Base-by-base conservation (phyloP, 106 monocot genomes). In the Dendrobium nobile region DNA sequence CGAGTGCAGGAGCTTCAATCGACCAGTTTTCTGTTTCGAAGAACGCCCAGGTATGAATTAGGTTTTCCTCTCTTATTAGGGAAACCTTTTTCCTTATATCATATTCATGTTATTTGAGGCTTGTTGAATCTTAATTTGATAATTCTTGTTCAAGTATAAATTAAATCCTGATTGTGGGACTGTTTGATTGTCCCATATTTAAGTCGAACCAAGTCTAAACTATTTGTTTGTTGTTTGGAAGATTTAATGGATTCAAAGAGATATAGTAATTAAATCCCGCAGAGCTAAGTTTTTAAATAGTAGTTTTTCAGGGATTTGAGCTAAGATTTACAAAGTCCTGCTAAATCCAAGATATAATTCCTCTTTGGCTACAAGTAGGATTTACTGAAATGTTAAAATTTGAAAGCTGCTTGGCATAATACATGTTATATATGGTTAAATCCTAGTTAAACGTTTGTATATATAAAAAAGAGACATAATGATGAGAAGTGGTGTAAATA, bases 21-120 rank as follows among this genome's bases (percentile, higher is more conserved):
- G 54, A 24, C 87, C 92, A 19, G 86, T 97, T 26, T 97, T 92
- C 81, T 90, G 97, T 78, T 94, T 97, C 67, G 24, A 44, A 19
- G 85, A 88, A 65, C 84, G 86, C 2, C 85, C 89, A 2, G 92
- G 90, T 90, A 77, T 8, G 40, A 31, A 74, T 44, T 77, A 16
- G 4, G 13, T 41, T 20, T 37, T 13, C 27, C 10, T 65, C 64
- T 65, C 26, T 51, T 15, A 51, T 51, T 51, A 51, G 10, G 13
- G 15, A 51, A 13, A 51, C 13, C 13, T 51, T 51, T 13, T 51
- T n/a, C 61, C 10, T 61, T 61, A 4, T 61, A 61, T 61, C 61
- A 19, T 61, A n/a, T 22, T 9, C 61, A 61, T 61, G 22, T 22
- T 61, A 22, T 61, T 61, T 19, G 7, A 20, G 61, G 61, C 61